Evolutionary conservation across 2,329 filamentous ascomycete species (phyloP).

Genomic region (Pseudogymnoascus sp.): DNA sequence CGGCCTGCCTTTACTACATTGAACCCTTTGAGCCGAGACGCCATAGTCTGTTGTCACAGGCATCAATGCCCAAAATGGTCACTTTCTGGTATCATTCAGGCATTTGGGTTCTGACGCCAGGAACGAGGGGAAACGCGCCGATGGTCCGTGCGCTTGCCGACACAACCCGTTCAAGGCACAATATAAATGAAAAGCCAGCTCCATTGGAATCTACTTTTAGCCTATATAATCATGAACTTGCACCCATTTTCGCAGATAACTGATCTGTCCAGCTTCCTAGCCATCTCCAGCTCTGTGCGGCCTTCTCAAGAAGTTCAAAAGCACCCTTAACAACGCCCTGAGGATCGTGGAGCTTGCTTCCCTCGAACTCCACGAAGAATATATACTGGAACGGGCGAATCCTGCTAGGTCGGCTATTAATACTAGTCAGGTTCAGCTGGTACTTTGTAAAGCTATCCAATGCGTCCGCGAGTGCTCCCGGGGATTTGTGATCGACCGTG

Average conservation of each 20-base stretch:
- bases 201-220: not conserved
- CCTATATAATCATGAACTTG: not conserved
- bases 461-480: conserved; percentile 76
- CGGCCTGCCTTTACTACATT: not conserved
- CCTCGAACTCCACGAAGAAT: conserved; percentile 87
- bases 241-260: conserved; percentile 4
- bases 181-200: not conserved
- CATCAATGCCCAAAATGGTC: not conserved
- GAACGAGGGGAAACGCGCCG: not conserved
- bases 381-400: conserved; percentile 77
- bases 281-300: conserved; percentile 58
- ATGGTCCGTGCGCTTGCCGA: not conserved
- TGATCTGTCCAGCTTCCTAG: conserved; percentile 55
- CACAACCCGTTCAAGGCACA: not conserved
- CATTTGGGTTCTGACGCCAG: too few relatives aligned
- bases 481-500: conserved; percentile 65
- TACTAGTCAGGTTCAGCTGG: conserved; percentile 77
- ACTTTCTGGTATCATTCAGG: not conserved
- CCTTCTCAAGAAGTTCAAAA: conserved; percentile 46
- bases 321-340: conserved; percentile 51
- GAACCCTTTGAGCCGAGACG: not conserved
- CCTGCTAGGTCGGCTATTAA: conserved; percentile 76
- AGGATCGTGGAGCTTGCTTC: conserved; percentile 44
- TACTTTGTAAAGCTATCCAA: conserved; percentile 67
- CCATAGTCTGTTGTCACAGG: not conserved